Evolutionary conservation across 73 alveolate species (phyloP).

Genomic region (Tetrahymena malaccensis): DNA sequence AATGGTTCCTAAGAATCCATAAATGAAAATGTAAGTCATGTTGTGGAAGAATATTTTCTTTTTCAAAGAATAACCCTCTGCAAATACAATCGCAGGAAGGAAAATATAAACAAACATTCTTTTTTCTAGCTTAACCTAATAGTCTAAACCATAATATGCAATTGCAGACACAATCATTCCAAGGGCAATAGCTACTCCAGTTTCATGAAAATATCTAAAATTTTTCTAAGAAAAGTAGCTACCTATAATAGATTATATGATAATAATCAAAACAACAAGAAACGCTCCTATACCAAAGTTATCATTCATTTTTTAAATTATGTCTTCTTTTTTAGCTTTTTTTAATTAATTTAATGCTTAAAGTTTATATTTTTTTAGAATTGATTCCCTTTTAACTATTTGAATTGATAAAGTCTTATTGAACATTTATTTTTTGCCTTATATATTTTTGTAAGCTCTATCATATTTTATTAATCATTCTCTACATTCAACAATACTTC

Average conservation of each 20-base stretch:
- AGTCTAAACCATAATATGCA: not conserved
- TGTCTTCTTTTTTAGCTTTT: no score
- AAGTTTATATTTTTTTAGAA: no score
- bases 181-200: not conserved
- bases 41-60: constrained; percentile 76
- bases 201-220: not conserved
- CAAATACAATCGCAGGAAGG: constrained; percentile 81
- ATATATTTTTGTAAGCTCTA: not conserved
- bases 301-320: not conserved
- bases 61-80: constrained; percentile 85
- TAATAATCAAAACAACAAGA: not conserved
- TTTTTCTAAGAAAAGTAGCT: not conserved
- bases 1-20: constrained; percentile 82
- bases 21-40: constrained; percentile 63
- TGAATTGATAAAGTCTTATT: no score
- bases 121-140: not conserved
- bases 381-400: not conserved
- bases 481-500: no score
- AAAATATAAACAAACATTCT: constrained; percentile 66
- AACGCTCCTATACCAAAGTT: not conserved
- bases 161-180: not conserved
- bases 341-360: no score
- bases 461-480: not conserved
- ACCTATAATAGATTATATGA: not conserved
- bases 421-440: not conserved